Conservation (phyloP, 2,329 filamentous ascomycete species). For the Aspergillus sp. region DNA sequence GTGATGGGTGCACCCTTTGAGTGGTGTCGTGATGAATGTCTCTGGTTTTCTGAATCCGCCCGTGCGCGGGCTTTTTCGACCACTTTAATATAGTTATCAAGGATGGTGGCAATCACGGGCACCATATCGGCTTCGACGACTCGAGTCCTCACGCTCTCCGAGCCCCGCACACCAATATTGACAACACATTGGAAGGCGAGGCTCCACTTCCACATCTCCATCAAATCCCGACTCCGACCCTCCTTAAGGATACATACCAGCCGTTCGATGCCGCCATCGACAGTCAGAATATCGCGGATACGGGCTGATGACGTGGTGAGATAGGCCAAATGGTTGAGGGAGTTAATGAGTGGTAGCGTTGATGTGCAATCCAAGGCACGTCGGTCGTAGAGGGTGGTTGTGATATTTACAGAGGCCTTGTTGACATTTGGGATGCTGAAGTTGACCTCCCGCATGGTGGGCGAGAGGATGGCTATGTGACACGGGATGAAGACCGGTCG, state of each 20-base stretch:
- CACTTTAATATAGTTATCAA: conserved; percentile 97
- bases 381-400: conserved; percentile 95
- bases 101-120: conserved; percentile 94
- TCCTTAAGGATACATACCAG: conserved; percentile 98
- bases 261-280: conserved; percentile 96
- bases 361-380: conserved; percentile 97
- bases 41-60: conserved; percentile 74
- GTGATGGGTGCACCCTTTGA: conserved; percentile 31
- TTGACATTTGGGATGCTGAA: conserved; percentile 99
- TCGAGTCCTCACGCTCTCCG: conserved; percentile 87
- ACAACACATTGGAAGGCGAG: conserved; percentile 98
- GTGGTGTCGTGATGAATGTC: conserved; percentile 36
- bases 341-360: conserved; percentile 96
- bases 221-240: conserved; percentile 94
- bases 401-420: conserved; percentile 98
- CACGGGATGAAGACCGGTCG: conserved; percentile 1
- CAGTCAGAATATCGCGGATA: conserved; percentile 94
- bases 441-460: conserved; percentile 97
- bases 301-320: conserved; percentile 96
- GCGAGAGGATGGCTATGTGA: conserved; percentile 14
- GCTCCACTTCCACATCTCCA: conserved; percentile 99
- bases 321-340: conserved; percentile 96
- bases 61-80: conserved; percentile 88
- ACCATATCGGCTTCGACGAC: conserved; percentile 99
- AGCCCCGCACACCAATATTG: conserved; percentile 95